Conservation (phyloP, 208 protist genomes). For the Acanthamoeba triangularis region DNA sequence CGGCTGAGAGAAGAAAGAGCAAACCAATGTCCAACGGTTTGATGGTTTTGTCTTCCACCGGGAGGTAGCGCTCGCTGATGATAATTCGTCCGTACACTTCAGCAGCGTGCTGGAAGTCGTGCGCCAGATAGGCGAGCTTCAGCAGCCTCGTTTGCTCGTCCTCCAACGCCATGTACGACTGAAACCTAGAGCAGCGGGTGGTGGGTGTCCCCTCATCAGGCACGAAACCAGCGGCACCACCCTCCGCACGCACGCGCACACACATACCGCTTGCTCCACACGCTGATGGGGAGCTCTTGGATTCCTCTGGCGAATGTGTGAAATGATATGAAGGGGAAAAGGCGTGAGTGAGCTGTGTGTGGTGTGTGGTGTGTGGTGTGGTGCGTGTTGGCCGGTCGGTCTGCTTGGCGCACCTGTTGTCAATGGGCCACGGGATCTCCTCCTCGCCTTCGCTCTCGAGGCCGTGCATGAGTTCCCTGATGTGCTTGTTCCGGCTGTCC, state of each 20-base stretch:
- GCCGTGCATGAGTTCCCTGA: not conserved
- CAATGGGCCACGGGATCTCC: slow-evolving; percentile 18
- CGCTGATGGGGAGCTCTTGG: slow-evolving; percentile 41
- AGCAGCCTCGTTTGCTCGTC: slow-evolving; percentile 17
- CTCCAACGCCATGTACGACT: slow-evolving; percentile 3
- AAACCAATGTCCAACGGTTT: slow-evolving; percentile 70
- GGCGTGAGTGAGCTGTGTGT: not conserved
- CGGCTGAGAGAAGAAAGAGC: not conserved
- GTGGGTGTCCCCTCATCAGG: too few relatives aligned
- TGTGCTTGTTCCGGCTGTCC: not conserved
- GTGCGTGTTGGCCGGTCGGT: too few relatives aligned
- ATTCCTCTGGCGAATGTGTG: not conserved
- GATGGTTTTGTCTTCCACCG: slow-evolving; percentile 73
- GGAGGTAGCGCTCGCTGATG: slow-evolving; percentile 76
- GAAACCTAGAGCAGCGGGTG: not conserved
- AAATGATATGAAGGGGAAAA: not conserved
- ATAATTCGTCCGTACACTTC: slow-evolving; percentile 77
- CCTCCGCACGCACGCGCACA: not conserved
- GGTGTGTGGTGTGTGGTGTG: not conserved
- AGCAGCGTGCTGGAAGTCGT: slow-evolving; percentile 77
- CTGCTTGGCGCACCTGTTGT: not conserved
- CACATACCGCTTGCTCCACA: slow-evolving; percentile 70
- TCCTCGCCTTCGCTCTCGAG: slow-evolving; percentile 43
- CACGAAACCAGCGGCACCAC: not conserved
- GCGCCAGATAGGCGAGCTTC: slow-evolving; percentile 69